Percentiles rank a stretch among this genome's conserved stretches.
These are phyloP conservation scores for Brassica nigra DNA, from an alignment of 345 rosid species.

Conservation along the genomic window DNA sequence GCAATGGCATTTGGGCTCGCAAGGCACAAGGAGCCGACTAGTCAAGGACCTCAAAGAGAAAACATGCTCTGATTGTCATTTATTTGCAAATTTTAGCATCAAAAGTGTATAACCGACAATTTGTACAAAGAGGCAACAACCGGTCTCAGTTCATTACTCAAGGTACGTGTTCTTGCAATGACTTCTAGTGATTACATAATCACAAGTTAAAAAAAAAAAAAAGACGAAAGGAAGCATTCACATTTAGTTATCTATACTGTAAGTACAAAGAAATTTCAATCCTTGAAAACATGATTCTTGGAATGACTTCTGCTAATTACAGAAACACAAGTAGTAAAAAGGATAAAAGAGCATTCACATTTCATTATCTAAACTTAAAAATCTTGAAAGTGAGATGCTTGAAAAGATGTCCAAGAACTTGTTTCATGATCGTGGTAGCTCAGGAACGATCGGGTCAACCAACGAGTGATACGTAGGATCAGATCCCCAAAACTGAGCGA, in stretches of 20 bases:
- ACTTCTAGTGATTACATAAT: constrained; percentile 45
- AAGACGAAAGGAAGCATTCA: not conserved
- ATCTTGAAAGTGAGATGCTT: not conserved
- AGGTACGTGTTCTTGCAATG: constrained; percentile 61
- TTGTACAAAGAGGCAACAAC: constrained; percentile 54
- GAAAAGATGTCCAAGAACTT: not conserved
- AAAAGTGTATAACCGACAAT: constrained; percentile 48
- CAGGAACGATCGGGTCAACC: constrained; percentile 60
- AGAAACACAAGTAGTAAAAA: not conserved
- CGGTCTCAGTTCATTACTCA: constrained; percentile 57
- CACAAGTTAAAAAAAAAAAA: not conserved
- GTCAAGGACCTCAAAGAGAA: constrained; percentile 57
- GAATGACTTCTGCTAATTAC: too few species aligned
- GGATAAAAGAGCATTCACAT: constrained; percentile 2
- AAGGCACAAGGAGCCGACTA: constrained; percentile 46
- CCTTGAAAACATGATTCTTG: too few species aligned
- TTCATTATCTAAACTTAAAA: constrained; percentile 2
- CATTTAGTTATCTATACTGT: too few species aligned
- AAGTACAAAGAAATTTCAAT: too few species aligned
- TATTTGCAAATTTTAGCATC: constrained; percentile 55
- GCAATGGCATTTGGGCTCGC: constrained; percentile 60
- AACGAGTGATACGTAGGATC: constrained; percentile 60
- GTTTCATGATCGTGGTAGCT: constrained; percentile 17
- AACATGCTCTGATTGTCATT: constrained; percentile 57
- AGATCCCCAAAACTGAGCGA: constrained; percentile 67